These are phyloP conservation scores for Mycosphaerella arachidis DNA, from an alignment of 2,329 filamentous ascomycete species.

Conservation along the genomic window DNA sequence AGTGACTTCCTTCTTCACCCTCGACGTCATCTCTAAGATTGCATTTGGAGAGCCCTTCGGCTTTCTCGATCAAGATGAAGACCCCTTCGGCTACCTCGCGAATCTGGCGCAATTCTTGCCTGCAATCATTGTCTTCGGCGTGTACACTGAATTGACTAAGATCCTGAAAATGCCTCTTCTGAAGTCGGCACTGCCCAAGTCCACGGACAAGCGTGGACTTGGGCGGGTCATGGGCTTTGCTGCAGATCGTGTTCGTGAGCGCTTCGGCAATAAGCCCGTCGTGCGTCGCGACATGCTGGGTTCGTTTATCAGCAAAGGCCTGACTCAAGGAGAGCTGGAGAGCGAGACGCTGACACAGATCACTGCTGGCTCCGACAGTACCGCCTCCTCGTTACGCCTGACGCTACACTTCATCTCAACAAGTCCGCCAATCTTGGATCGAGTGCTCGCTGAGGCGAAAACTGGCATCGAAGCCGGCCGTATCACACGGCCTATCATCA, in stretches of 20 bases:
- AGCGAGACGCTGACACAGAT: constrained; percentile 45
- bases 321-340: constrained; percentile 40
- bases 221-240: constrained; percentile 42
- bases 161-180: constrained; percentile 41
- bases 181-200: constrained; percentile 42
- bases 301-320: constrained; percentile 47
- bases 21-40: constrained; percentile 40
- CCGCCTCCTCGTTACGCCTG: constrained; percentile 51
- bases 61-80: constrained; percentile 45
- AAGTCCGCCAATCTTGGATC: constrained; percentile 44
- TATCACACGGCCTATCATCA: constrained; percentile 45
- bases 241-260: constrained; percentile 43
- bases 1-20: constrained; percentile 38
- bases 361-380: constrained; percentile 56
- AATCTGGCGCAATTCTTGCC: constrained; percentile 43
- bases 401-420: constrained; percentile 52
- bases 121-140: constrained; percentile 43
- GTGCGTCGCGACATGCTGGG: constrained; percentile 51
- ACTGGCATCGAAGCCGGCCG: constrained; percentile 36
- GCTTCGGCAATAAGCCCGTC: constrained; percentile 43
- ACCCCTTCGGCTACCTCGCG: constrained; percentile 48
- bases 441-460: constrained; percentile 46
- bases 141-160: constrained; percentile 41
- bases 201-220: constrained; percentile 43
- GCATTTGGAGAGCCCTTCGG: constrained; percentile 46